Percentiles rank a stretch among this genome's conserved stretches.
Evolutionary conservation across 164 flowering plant species (phyloP).

Genomic region (Litsea cubeba): DNA sequence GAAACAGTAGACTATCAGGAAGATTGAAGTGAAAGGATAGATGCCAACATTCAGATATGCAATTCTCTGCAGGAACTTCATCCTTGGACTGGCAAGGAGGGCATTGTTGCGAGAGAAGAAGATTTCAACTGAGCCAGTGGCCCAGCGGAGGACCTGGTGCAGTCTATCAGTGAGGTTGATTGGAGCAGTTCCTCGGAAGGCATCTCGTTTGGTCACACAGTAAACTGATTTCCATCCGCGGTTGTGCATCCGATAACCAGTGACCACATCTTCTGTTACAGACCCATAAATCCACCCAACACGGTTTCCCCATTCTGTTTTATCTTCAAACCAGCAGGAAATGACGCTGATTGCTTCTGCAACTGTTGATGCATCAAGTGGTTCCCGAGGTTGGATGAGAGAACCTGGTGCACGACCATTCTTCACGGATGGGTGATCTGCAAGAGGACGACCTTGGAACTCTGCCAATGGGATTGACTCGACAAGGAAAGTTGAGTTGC

Average conservation of each 20-base stretch:
- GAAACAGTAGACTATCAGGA: conserved; percentile 72
- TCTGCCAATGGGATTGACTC: conserved; percentile 70
- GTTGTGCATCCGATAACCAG: conserved; percentile 87
- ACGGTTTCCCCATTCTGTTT: conserved; percentile 81
- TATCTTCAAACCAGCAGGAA: conserved; percentile 83
- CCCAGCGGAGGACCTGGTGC: conserved; percentile 83
- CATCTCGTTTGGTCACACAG: conserved; percentile 70
- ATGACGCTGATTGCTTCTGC: conserved; percentile 78
- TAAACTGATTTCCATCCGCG: conserved; percentile 79
- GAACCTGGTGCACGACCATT: conserved; percentile 72
- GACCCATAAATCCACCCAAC: conserved; percentile 91
- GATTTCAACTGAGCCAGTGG: conserved; percentile 81
- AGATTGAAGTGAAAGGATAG: conserved; percentile 71
- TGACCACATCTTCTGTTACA: conserved; percentile 79
- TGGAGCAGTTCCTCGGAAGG: conserved; percentile 79
- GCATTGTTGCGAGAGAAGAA: conserved; percentile 84
- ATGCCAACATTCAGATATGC: conserved; percentile 71
- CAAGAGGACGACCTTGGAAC: conserved; percentile 73
- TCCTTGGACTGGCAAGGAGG: conserved; percentile 34
- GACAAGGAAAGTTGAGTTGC: conserved; percentile 60
- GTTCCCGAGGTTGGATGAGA: conserved; percentile 57
- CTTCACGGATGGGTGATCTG: conserved; percentile 69
- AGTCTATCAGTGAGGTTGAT: conserved; percentile 75
- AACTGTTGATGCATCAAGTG: conserved; percentile 68
- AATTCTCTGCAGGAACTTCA: conserved; percentile 62